Conservation (phyloP, 306 rosid species). For the Oxytropis ochrocephala region DNA sequence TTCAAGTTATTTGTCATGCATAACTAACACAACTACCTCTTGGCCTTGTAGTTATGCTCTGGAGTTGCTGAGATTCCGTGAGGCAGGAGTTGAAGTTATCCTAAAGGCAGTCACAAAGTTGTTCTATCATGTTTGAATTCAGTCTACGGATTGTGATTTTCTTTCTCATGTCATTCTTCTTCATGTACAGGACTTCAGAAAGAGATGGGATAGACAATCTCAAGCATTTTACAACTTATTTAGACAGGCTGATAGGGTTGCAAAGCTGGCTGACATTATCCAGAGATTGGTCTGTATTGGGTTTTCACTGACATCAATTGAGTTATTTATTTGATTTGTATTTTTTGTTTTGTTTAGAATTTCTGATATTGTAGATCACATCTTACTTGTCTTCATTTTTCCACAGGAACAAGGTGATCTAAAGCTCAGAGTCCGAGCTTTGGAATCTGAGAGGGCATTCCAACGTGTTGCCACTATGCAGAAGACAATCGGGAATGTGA, state of each 20-base stretch:
- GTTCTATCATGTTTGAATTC: constrained; percentile 8
- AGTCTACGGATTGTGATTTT: constrained; percentile 11
- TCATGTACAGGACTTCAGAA: constrained; percentile 62
- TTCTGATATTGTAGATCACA: constrained; percentile 8
- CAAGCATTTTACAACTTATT: constrained; percentile 88
- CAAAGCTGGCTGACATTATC: constrained; percentile 82
- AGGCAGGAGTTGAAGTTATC: constrained; percentile 94
- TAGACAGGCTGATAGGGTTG: constrained; percentile 97
- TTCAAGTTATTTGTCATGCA: constrained; percentile 8
- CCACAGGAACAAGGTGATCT: constrained; percentile 98
- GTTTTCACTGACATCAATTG: constrained; percentile 8
- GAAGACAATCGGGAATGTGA: constrained; percentile 85
- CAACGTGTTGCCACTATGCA: constrained; percentile 93
- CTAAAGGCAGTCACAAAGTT: constrained; percentile 49
- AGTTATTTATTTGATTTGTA: constrained; percentile 17
- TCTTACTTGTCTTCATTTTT: constrained; percentile 9
- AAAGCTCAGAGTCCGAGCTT: constrained; percentile 88
- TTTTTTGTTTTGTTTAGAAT: constrained; percentile 13
- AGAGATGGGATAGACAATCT: constrained; percentile 87
- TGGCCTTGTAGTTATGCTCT: constrained; percentile 72
- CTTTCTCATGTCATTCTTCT: constrained; percentile 31
- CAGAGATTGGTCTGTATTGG: constrained; percentile 56
- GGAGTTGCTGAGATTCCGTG: constrained; percentile 90
- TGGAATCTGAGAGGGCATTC: constrained; percentile 98
- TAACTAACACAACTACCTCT: constrained; percentile 27